A percentile compares a stretch with the other conserved stretches of the same genome.
phyloP scores from a whole-genome alignment of 495 filamentous ascomycete genomes.

The Neurospora sp. region DNA sequence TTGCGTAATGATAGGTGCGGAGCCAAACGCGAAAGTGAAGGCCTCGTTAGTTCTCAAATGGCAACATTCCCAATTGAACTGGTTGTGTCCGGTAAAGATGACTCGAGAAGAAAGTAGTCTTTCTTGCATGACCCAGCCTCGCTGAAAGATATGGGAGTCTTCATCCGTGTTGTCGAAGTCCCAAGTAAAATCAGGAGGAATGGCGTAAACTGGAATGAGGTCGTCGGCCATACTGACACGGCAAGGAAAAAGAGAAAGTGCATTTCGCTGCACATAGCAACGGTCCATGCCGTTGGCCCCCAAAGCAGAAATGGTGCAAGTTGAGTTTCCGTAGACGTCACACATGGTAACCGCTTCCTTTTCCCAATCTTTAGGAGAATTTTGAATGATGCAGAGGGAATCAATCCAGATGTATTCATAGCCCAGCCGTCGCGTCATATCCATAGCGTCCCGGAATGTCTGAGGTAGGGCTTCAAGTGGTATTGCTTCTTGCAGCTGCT shows the following conservation, averaged over 20 bases:
- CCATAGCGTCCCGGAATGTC: constrained; percentile 8
- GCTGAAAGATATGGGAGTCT: not conserved
- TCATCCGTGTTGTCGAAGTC: not conserved
- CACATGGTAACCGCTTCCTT: not conserved
- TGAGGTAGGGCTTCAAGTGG: not conserved
- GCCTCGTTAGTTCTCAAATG: not conserved
- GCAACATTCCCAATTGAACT: not conserved
- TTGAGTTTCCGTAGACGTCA: not conserved
- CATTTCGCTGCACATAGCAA: not conserved
- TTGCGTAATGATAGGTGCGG: not conserved
- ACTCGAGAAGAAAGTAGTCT: not conserved
- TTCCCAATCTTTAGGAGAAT: not conserved
- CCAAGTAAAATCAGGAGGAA: not conserved
- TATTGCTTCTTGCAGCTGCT: not conserved
- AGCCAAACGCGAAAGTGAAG: not conserved
- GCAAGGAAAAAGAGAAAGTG: not conserved
- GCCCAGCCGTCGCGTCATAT: constrained; percentile 7
- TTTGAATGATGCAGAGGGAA: constrained; percentile 2
- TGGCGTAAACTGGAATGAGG: not conserved
- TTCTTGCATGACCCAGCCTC: not conserved
- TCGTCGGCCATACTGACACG: not conserved
- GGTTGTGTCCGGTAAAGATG: not conserved
- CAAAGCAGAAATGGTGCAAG: not conserved
- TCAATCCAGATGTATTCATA: constrained; percentile 26
- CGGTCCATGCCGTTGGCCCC: not conserved